Base-by-base conservation (phyloP, 106 monocot species). In the Dendrobium officinale region DNA sequence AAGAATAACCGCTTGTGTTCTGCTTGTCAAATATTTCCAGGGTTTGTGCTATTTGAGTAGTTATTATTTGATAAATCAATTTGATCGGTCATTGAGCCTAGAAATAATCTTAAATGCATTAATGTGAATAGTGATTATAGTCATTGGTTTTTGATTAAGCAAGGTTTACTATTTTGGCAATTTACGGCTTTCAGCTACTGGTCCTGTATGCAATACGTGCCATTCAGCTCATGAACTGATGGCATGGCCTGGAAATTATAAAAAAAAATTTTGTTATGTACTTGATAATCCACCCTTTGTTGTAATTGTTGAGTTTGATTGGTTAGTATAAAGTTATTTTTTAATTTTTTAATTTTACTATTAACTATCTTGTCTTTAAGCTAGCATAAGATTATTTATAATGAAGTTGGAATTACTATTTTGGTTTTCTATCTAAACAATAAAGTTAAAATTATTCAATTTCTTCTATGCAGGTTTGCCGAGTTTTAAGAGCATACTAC, bases 401-500 rank as follows among this genome's bases (percentile, higher is more conserved):
- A 37, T 37, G 15, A 70, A 29, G 70, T 70, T 70, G 13, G 37
- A 37, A 70, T 70, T 70, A 33, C 64, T 70, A 15, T 37, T 70
- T 74, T 74, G 8, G 72, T 16, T 15, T 74, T 74, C 37, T 41
- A 42, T 37, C 1, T 19, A 42, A 73, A 5, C 73, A 73, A 40
- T 40, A 41, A 18, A 42, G 19, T 41, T 17, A 43, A 20, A 6
- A 5, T 37, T 44, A 4, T 74, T 20, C n/a, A 74, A 51, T 47
- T 72, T 16, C 15, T 78, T 72, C 18, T 24, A 49, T 67, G 42
- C 79, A 98, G 98, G 92, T 98, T 19, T 99, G 99, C 67, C 89
- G 93, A 87, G 92, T 95, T 54, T 82, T 99, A 75, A 91, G 83
- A 83, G 91, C 86, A 81, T 88, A 95, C 84, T 89, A 88, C 72